Evolutionary conservation across 352 stramenopile species (phyloP), one percentile per base, ranked within the genome.

Genomic region (Pythium apleroticum): DNA sequence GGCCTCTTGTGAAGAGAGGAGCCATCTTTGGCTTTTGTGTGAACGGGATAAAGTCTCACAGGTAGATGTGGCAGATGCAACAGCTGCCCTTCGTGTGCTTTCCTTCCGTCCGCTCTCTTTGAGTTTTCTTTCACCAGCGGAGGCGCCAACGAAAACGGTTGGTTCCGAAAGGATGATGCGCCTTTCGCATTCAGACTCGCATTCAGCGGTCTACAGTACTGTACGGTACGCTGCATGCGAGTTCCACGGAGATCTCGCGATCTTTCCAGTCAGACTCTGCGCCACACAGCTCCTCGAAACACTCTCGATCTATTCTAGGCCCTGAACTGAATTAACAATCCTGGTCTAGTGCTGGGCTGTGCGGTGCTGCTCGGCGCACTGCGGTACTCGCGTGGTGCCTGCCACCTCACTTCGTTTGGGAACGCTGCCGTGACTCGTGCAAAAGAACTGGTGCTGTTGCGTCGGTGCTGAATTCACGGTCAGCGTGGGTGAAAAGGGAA

Each of bases 111-210:
- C 30, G 10, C 33, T 41, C 9, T 10, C 9, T 17, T 17, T 17
- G 9, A 41, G 33, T 41, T 12, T 12, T 5, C 30, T 35, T 35
- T 41, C 33, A 17, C 3, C 11, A 19, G 8, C 33, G 33, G 3
- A 41, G 33, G 33, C 19, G 14, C 1, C 14, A 11, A 24, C 15
- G 17, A 11, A 45, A 48, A 48, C 39, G 39, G n/a, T 20, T 48
- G 39, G 39, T 24, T 8, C 39, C 4, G 15, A 41, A 20, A 57
- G 50, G 50, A 57, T 39, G 28, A 33, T 57, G 50, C 25, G n/a
- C 39, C 39, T 25, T 24, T 57, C 50, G 27, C 50, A 57, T 57
- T 57, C 50, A 57, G 50, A 57, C 50, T 57, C 50, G 50, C 50
- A 57, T 57, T 57, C 50, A 57, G 5, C 17, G 28, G 14, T 14